phyloP scores from a whole-genome alignment of 176 grass and related monocot species.

The Paspalum notatum region DNA sequence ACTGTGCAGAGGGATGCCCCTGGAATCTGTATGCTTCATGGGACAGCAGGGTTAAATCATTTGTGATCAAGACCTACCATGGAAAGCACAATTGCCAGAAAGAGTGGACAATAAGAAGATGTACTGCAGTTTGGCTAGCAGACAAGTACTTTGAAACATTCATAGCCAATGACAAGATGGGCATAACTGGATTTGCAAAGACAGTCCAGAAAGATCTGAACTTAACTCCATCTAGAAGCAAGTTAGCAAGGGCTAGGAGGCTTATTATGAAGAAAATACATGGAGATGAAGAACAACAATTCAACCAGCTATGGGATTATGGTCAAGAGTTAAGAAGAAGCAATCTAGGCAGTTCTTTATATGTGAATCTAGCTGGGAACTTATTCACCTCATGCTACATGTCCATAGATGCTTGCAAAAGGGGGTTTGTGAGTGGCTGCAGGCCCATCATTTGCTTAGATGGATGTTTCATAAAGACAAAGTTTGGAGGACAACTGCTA shows the following conservation, averaged over 20 bases:
- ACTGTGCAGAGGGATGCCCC: neutral
- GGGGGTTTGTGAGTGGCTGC: neutral
- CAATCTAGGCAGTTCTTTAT: too few species aligned
- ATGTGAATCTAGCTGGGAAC: too few species aligned
- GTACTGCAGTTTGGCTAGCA: neutral
- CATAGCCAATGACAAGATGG: neutral
- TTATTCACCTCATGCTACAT: neutral
- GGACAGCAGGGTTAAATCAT: neutral
- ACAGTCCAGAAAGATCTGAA: neutral
- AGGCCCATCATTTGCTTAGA: neutral
- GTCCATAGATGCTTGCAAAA: neutral
- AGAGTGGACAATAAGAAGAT: neutral
- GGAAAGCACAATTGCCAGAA: neutral
- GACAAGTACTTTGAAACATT: neutral
- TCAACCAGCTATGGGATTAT: too few species aligned
- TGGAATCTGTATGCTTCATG: neutral
- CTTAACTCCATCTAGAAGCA: neutral
- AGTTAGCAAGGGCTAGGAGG: neutral
- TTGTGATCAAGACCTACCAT: neutral
- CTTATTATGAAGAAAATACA: neutral
- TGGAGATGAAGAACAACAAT: neutral
- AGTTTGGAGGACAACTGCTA: neutral
- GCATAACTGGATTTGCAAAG: neutral
- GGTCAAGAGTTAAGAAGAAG: too few species aligned
- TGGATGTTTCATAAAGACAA: neutral